These are phyloP conservation scores for Entomortierella parvispora DNA, from an alignment of 192 early-diverging fungal species.

Conservation along the genomic window DNA sequence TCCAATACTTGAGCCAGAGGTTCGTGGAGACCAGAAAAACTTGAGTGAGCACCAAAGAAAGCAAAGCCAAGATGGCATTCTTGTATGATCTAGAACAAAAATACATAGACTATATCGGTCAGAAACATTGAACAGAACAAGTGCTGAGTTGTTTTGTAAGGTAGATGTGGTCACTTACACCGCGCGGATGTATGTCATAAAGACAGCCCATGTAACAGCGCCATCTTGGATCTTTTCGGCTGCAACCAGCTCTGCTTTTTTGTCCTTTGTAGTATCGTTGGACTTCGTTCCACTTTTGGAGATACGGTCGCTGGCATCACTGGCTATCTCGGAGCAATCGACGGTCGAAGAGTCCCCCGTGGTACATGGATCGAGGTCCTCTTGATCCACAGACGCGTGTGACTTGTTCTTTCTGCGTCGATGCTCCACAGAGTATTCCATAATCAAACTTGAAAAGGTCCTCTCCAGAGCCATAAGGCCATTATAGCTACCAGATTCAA, in stretches of 20 bases:
- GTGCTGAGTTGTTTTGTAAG: too few relatives aligned
- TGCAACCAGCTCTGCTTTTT: slow-evolving; percentile 70
- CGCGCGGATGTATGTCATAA: slow-evolving; percentile 79
- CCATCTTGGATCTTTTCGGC: slow-evolving; percentile 88
- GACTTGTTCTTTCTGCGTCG: slow-evolving; percentile 11
- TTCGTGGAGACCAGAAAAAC: slow-evolving; percentile 59
- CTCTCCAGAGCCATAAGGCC: slow-evolving; percentile 68
- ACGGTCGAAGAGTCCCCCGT: not conserved
- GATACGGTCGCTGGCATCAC: slow-evolving; percentile 57
- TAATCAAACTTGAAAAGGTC: slow-evolving; percentile 71
- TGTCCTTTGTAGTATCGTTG: slow-evolving; percentile 21
- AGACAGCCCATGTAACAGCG: slow-evolving; percentile 80
- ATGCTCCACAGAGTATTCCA: slow-evolving; percentile 67
- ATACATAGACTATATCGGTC: too few relatives aligned
- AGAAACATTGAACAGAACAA: too few relatives aligned
- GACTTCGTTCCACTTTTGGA: slow-evolving; percentile 35
- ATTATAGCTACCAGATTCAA: slow-evolving; percentile 70
- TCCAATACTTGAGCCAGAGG: slow-evolving; percentile 81
- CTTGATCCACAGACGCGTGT: too few relatives aligned
- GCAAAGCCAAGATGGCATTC: not conserved
- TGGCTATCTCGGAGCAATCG: slow-evolving; percentile 26
- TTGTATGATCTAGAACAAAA: not conserved
- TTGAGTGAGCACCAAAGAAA: slow-evolving; percentile 51
- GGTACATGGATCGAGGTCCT: not conserved
- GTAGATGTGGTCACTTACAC: slow-evolving; percentile 63